Conservation (phyloP, 2,329 filamentous ascomycete genomes). For the Fusarium torreyae region DNA sequence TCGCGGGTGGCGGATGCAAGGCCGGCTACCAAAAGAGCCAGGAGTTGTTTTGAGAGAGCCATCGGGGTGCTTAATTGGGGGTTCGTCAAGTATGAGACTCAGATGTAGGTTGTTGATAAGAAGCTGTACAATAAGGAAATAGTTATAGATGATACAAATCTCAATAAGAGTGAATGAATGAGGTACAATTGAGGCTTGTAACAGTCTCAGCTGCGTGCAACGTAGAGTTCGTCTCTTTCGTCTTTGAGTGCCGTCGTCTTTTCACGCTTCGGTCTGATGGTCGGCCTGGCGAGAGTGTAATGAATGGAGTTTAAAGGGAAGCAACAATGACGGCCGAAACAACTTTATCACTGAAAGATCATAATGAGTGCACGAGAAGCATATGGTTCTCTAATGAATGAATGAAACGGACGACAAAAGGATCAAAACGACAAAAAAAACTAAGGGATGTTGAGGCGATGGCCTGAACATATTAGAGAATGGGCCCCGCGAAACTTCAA, state of each 20-base stretch:
- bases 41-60: conserved; percentile 23
- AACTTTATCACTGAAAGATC: background rate
- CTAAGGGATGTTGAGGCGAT: background rate
- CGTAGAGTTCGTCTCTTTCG: background rate
- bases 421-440: background rate
- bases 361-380: background rate
- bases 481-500: background rate
- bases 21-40: conserved; percentile 41
- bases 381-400: background rate
- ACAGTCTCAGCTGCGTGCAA: too few species aligned
- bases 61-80: conserved; percentile 6
- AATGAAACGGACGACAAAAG: background rate
- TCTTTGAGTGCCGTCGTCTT: background rate
- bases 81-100: background rate
- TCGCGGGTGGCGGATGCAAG: conserved; percentile 51
- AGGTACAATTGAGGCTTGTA: background rate
- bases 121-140: background rate
- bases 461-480: conserved; percentile 18
- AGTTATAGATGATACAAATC: background rate
- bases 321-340: background rate
- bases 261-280: too few species aligned
- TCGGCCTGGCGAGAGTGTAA: too few species aligned
- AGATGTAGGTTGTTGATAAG: background rate
- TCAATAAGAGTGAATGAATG: background rate
- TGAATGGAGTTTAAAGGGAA: too few species aligned